Base-by-base conservation (phyloP, 1,284 basidiomycete genomes). In the Heterobasidion occidentale region DNA sequence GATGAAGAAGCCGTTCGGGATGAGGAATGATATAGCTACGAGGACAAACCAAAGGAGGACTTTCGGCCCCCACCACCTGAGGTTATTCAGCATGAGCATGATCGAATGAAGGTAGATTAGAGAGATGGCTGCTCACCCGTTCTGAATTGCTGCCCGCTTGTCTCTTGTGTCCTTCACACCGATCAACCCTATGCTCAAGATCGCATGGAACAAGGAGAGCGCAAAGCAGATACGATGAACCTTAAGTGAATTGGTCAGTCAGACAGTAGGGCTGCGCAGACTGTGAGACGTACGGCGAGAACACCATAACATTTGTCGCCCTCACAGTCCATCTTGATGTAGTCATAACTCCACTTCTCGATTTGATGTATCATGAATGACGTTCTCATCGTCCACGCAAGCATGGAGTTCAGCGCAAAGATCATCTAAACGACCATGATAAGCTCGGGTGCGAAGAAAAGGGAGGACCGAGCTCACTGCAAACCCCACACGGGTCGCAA, bases 11-110 rank as follows among this genome's bases (percentile, higher is more conserved):
- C 80, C 86, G 66, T 96, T 96, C 0, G 94, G 94, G 62, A 96
- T 90, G 70, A 96, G 87, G 79, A 99, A 99, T 6, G 88, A 90
- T 33, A 91, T 70, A 49, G 80, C 74, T 58, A 96, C 74, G 54
- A 96, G 79, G 56, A 90, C 64, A 33, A 94, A 65, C 92, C 92
- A 95, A 6, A 90, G 75, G 51, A 98, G 76, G 38, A 94, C 85
- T 70, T 99, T 99, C 12, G 94, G 95, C 38, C 96, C 96, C 96
- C 96, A 99, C 95, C 95, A 99, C 34, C 92, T 94, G 17, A 12
- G 53, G 56, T 20, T 35, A 15, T 12, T 54, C 6, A 36, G 48
- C 17, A 20, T 19, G 11, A 45, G 15, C 38, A 34, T 27, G 19
- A 46, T 8, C 50, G 7, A 11, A 52, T 8, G 14, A 67, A 8